phyloP scores from a whole-genome alignment of 225 moss, liverwort and hornwort genomes.

The Rhytidiadelphus loreus region DNA sequence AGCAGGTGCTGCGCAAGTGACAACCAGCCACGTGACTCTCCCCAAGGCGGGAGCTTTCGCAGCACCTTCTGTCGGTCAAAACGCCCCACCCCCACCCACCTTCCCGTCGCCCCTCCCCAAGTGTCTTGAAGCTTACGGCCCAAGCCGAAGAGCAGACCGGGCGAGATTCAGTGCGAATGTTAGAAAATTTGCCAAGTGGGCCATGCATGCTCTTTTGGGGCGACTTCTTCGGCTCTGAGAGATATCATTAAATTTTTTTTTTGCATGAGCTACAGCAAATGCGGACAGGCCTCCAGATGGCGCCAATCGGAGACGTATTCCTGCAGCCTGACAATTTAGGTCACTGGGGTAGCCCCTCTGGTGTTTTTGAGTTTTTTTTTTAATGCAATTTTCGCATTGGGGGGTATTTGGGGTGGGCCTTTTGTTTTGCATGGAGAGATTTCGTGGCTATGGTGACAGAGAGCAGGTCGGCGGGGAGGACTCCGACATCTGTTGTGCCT shows the following conservation, averaged over 20 bases:
- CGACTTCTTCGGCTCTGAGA: background rate
- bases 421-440: background rate
- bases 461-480: constrained; percentile 4
- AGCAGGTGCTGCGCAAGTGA: background rate
- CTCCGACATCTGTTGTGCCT: background rate
- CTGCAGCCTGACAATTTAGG: background rate
- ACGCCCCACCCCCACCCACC: background rate
- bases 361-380: background rate
- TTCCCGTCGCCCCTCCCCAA: background rate
- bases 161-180: background rate
- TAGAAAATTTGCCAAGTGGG: background rate
- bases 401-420: background rate
- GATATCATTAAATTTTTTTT: background rate
- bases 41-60: background rate
- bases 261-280: background rate
- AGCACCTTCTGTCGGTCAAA: background rate
- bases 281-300: background rate
- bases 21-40: background rate
- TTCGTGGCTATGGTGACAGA: background rate
- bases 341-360: too few relatives aligned
- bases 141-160: background rate
- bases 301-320: background rate
- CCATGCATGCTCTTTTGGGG: background rate
- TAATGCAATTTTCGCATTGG: background rate
- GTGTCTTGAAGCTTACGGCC: background rate